Conservation (phyloP, 805 yeast species). For the Yarrowia hollandica region DNA sequence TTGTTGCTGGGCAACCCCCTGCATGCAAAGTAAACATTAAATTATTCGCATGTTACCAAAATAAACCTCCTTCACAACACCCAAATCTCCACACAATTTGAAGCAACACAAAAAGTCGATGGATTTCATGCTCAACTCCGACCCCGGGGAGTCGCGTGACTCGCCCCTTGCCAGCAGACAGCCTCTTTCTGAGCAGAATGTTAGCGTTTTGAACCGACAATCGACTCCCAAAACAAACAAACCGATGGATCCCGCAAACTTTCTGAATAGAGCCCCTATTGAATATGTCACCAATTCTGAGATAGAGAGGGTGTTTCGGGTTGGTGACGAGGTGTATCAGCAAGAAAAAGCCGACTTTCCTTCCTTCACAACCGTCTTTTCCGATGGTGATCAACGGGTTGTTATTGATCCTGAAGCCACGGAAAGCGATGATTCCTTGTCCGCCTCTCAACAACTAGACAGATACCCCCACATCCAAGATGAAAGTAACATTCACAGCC, state of each 20-base stretch:
- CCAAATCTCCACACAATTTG: no score
- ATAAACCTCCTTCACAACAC: neutral
- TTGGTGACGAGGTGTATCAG: neutral
- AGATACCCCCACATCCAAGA: conserved; percentile 2
- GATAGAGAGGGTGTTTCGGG: neutral
- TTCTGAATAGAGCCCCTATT: conserved; percentile 8
- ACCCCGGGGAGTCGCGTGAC: neutral
- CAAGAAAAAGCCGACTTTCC: neutral
- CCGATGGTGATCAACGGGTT: neutral
- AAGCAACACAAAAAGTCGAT: no score
- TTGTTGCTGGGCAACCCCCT: conserved; percentile 26
- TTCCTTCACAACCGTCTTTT: neutral
- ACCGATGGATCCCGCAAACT: neutral
- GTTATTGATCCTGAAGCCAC: neutral
- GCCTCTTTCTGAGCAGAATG: conserved; percentile 1
- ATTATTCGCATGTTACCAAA: neutral
- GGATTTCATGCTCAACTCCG: neutral
- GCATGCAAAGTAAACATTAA: conserved; percentile 22
- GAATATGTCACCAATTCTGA: neutral
- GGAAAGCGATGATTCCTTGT: neutral
- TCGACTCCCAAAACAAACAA: conserved; percentile 2
- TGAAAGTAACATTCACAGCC: neutral
- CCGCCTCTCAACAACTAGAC: conserved; percentile 7
- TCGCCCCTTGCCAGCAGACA: neutral
- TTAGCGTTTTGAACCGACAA: neutral